phyloP scores from a whole-genome alignment of 306 rosid genomes.

The Gynostemma pentaphyllum region DNA sequence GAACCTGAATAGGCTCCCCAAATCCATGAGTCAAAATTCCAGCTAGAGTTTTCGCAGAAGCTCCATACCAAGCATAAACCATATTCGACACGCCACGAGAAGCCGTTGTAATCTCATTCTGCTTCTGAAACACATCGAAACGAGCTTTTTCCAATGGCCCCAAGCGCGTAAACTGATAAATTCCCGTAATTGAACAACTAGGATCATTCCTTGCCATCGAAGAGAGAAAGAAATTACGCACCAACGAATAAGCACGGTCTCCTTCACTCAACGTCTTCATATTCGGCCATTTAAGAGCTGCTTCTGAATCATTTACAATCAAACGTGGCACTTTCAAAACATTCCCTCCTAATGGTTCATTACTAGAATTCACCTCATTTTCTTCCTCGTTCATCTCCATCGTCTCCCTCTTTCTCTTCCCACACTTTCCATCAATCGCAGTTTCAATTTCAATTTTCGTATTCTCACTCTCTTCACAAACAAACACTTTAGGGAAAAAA shows the following conservation, averaged over 20 bases:
- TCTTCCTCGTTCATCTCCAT: slow-evolving; percentile 10
- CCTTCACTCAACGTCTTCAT: slow-evolving; percentile 18
- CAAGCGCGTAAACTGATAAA: slow-evolving; percentile 28
- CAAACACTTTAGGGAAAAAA: slow-evolving; percentile 39
- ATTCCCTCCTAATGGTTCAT: neutral
- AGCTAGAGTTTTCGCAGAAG: slow-evolving; percentile 20
- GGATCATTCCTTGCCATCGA: slow-evolving; percentile 20
- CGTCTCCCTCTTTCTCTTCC: slow-evolving; percentile 19
- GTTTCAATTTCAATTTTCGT: slow-evolving; percentile 21
- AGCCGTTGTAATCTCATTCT: slow-evolving; percentile 21
- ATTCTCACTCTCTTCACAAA: slow-evolving; percentile 19
- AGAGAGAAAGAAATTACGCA: slow-evolving; percentile 19
- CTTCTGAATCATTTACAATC: neutral
- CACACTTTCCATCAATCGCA: slow-evolving; percentile 14
- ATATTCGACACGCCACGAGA: slow-evolving; percentile 33
- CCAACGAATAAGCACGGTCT: slow-evolving; percentile 1
- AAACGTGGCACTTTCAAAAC: slow-evolving; percentile 23
- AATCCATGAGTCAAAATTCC: slow-evolving; percentile 40
- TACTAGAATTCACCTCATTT: slow-evolving; percentile 31
- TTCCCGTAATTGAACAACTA: slow-evolving; percentile 17
- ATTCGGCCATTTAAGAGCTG: slow-evolving; percentile 24
- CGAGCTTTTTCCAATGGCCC: slow-evolving; percentile 32
- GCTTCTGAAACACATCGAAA: slow-evolving; percentile 20
- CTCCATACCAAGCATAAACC: slow-evolving; percentile 47
- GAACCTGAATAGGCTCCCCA: slow-evolving; percentile 17